Conservation (phyloP, 306 rosid genomes). For the Malus domestica region DNA sequence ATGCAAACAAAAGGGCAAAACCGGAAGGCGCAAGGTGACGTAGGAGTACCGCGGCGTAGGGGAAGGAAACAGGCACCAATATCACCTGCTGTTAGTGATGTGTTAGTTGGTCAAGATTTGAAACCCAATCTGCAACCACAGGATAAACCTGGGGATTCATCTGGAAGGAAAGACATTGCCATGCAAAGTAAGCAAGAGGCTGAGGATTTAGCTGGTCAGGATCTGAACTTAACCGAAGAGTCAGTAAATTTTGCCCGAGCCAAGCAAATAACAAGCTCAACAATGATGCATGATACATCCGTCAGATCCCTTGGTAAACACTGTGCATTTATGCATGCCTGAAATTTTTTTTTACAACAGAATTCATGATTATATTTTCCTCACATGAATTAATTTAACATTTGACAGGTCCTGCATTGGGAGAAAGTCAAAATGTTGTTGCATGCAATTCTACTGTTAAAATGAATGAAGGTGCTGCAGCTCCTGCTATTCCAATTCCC, state of each 20-base stretch:
- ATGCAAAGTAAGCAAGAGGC: constrained; percentile 28
- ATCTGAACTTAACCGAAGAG: constrained; percentile 27
- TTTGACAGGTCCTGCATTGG: constrained; percentile 45
- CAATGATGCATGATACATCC: constrained; percentile 33
- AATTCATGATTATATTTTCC: background rate
- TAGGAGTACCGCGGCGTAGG: constrained; percentile 65
- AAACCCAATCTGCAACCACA: constrained; percentile 31
- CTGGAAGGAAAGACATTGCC: constrained; percentile 22
- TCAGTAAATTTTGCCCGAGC: constrained; percentile 24
- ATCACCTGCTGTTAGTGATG: constrained; percentile 33
- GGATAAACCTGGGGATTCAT: constrained; percentile 30
- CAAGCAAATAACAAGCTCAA: constrained; percentile 33
- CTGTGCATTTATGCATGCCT: background rate
- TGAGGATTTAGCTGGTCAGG: constrained; percentile 25
- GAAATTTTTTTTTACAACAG: background rate
- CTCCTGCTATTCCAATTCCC: constrained; percentile 27
- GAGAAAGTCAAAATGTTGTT: constrained; percentile 34
- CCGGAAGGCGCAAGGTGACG: constrained; percentile 54
- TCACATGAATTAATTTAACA: background rate
- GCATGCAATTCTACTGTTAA: constrained; percentile 24
- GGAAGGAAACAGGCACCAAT: constrained; percentile 59
- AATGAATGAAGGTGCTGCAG: constrained; percentile 20
- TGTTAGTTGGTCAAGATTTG: constrained; percentile 32
- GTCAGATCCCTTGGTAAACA: constrained; percentile 36
- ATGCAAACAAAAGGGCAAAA: constrained; percentile 43